Evolutionary conservation across 768 basidiomycete species (phyloP), one percentile per base, ranked within the genome.

Genomic region (Lactarius akahatsu): DNA sequence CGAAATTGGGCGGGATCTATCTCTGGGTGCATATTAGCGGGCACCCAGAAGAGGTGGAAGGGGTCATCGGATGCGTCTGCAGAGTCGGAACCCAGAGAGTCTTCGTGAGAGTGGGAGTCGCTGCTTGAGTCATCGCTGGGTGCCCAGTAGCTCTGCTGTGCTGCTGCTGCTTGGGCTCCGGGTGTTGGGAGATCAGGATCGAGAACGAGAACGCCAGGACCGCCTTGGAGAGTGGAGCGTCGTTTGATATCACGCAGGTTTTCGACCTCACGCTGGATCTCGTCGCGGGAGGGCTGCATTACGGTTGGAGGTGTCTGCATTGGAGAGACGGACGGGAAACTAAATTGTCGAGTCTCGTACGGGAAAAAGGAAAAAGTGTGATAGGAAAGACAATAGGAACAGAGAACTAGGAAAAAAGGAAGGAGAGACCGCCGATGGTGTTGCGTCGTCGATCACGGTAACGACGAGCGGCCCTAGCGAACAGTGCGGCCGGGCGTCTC

Each of bases 21-120:
- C 80, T 99, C 97, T 36, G 97, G 97, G 75, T 98, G 97, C 41
- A 98, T 81, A 65, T 90, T 86, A 18, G 97, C 97, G 61, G 97
- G 97, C 34, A 99, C 94, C 97, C 97, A 99, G 82, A 98, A 98
- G 70, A 98, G 86, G 77, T 94, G 91, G 72, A 89, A 88, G 2
- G 92, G 89, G 78, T 96, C 92, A 72, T 92, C 88, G 45, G 83
- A 76, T 26, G 72, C 73, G 77, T 82, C 75, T 28, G 72, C 73
- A 77, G 70, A 78, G 57, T 76, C 78, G 20, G 72, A 61, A 20
- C 62, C 66, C n/a, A 78, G 78, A 30, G 78, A 77, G 67, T 84
- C 83, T 66, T 79, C 80, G 74, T 79, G 68, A 71, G 73, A 67
- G 78, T 75, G 67, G 76, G 77, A 34, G 75, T 66, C 71, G 72